Base-by-base conservation (phyloP, 164 flowering plant genomes). In the Vitis labrusca region DNA sequence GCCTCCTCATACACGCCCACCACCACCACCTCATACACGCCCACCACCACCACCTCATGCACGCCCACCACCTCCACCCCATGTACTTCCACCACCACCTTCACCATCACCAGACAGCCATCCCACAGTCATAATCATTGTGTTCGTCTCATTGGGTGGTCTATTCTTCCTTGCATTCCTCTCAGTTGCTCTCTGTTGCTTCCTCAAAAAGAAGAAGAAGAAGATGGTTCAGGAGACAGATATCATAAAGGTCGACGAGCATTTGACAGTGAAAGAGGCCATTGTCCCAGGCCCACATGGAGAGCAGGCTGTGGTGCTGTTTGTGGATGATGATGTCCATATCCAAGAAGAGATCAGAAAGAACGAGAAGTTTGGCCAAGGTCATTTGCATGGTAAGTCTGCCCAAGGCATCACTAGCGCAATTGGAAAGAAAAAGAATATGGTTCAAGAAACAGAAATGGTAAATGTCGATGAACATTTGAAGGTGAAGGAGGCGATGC, bases 231-330 rank as follows among this genome's bases (percentile, higher is more conserved):
- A 74, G 72, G 74, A 91, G 71, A 71, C 79, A 0, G 87, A 88
- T 0, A 50, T 74, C 0, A 48, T 90, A 13, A 77, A 80, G 37
- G 27, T 88, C 2, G 89, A 87, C 30, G 92, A 89, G 29, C 94
- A 89, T 50, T 19, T 78, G 63, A 86, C 77, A 67, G 77, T 86
- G 9, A 80, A 88, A 8, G 98, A 90, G 72, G 79, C 59, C n/a
- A 81, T 85, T 10, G 79, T 87, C 1, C 79, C 76, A 2, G 93
- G 93, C 10, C 88, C 89, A 15, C 83, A 82, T 62, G 95, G 95
- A 19, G 61, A 69, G 5, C 68, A 85, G 68, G 67, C 77, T 6
- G 83, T 86, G 29, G 37, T 81, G 10, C 61, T 82, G 11, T 59
- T 81, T 0, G n/a, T 82, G 2, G 92, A 87, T 10, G 87, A 87